Evolutionary conservation across 2,329 filamentous ascomycete genomes (phyloP).

Genomic region (Cordyceps pruinosa): DNA sequence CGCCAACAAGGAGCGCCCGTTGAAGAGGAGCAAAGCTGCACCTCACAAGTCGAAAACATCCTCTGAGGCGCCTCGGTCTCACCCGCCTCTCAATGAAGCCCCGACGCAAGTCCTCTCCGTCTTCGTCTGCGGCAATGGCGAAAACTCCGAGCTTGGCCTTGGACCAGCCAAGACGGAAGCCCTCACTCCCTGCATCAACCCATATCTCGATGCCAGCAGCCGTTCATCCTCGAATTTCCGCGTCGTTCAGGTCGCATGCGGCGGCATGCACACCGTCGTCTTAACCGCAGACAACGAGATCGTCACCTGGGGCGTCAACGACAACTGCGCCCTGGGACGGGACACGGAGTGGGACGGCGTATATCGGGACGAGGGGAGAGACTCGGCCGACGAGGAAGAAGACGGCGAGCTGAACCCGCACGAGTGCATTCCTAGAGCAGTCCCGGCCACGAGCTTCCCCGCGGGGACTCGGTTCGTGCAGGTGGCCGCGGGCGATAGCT

Average conservation of each 20-base stretch:
- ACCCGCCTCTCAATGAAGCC: background rate
- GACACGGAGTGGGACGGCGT: slow-evolving; percentile 55
- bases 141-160: background rate
- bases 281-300: slow-evolving; percentile 70
- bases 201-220: slow-evolving; percentile 16
- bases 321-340: slow-evolving; percentile 67
- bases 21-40: background rate
- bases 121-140: background rate
- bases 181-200: slow-evolving; percentile 6
- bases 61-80: background rate
- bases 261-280: slow-evolving; percentile 70
- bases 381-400: slow-evolving; percentile 36
- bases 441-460: slow-evolving; percentile 49
- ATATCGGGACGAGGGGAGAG: slow-evolving; percentile 23
- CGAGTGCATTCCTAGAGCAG: slow-evolving; percentile 55
- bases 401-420: slow-evolving; percentile 55
- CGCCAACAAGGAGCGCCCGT: background rate
- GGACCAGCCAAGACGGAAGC: background rate
- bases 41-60: background rate
- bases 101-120: background rate
- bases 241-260: slow-evolving; percentile 60
- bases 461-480: slow-evolving; percentile 47
- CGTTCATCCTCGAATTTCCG: background rate
- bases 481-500: slow-evolving; percentile 60
- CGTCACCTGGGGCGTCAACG: slow-evolving; percentile 76